Conservation (phyloP, 192 early-diverging fungal genomes). For the Entomortierella chlamydospora region DNA sequence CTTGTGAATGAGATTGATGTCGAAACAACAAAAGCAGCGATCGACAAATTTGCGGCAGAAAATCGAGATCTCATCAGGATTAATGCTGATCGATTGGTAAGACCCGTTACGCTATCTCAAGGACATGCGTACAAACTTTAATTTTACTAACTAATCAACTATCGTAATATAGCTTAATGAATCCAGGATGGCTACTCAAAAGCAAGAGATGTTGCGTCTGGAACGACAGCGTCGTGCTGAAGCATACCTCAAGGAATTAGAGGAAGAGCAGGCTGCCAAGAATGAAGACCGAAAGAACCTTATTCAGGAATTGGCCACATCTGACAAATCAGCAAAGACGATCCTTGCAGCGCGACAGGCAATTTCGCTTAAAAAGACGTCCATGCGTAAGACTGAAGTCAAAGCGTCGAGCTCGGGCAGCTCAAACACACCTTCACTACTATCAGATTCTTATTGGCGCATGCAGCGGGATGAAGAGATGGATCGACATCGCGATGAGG, state of each 20-base stretch:
- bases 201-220: conserved; percentile 61
- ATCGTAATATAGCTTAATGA: conserved; percentile 66
- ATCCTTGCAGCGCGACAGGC: conserved; percentile 58
- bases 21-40: conserved; percentile 79
- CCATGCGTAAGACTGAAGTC: conserved; percentile 55
- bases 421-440: conserved; percentile 2
- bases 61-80: conserved; percentile 82
- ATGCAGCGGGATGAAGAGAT: conserved; percentile 38
- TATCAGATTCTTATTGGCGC: conserved; percentile 46
- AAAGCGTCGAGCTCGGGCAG: conserved; percentile 9
- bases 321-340: conserved; percentile 62
- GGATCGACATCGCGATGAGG: conserved; percentile 37
- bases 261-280: conserved; percentile 77
- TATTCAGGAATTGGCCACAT: conserved; percentile 76
- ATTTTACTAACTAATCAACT: too few relatives aligned
- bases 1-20: conserved; percentile 90
- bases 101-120: background rate
- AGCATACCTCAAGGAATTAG: conserved; percentile 74
- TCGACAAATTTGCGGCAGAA: conserved; percentile 80
- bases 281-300: conserved; percentile 73
- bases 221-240: conserved; percentile 70
- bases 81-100: conserved; percentile 74
- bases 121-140: background rate
- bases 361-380: conserved; percentile 62
- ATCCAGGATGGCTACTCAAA: conserved; percentile 57